Percentiles rank a stretch among this genome's conserved stretches.
Evolutionary conservation across 1,139 yeast species (phyloP).

Genomic region (Taiozyma onychis): DNA sequence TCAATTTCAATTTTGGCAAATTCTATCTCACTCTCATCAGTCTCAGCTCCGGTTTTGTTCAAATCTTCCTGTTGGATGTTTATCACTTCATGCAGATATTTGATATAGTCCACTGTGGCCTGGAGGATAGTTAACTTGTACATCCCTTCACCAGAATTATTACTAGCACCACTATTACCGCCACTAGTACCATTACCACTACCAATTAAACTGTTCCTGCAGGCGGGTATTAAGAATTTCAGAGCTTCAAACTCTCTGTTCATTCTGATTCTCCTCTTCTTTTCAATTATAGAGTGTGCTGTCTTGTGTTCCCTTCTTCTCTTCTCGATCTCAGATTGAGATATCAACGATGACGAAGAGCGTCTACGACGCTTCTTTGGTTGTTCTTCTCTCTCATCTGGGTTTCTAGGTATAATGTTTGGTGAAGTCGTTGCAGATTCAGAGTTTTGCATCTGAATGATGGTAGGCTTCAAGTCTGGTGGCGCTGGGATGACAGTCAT

Average conservation of each 20-base stretch:
- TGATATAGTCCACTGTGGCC: slow-evolving; percentile 75
- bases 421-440: slow-evolving; percentile 10
- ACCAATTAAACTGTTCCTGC: slow-evolving; percentile 36
- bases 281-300: slow-evolving; percentile 76
- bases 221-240: slow-evolving; percentile 74
- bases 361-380: slow-evolving; percentile 42
- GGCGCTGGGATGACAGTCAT: slow-evolving; percentile 42
- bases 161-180: slow-evolving; percentile 19
- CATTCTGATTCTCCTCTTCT: slow-evolving; percentile 71
- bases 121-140: slow-evolving; percentile 76
- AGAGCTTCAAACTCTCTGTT: slow-evolving; percentile 81
- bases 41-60: slow-evolving; percentile 17
- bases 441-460: slow-evolving; percentile 46
- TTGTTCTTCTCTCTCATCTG: slow-evolving; percentile 11
- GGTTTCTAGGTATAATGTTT: not conserved
- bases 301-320: slow-evolving; percentile 51
- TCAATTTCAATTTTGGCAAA: slow-evolving; percentile 50
- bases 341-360: slow-evolving; percentile 32
- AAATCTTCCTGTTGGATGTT: slow-evolving; percentile 32
- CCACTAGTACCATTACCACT: slow-evolving; percentile 17
- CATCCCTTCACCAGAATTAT: slow-evolving; percentile 46
- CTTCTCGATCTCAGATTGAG: slow-evolving; percentile 49
- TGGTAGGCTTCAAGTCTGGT: slow-evolving; percentile 57
- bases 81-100: slow-evolving; percentile 58
- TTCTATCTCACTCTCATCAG: slow-evolving; percentile 34